phyloP scores from a whole-genome alignment of 75 land plant genomes.

The Cryptomeria japonica region DNA sequence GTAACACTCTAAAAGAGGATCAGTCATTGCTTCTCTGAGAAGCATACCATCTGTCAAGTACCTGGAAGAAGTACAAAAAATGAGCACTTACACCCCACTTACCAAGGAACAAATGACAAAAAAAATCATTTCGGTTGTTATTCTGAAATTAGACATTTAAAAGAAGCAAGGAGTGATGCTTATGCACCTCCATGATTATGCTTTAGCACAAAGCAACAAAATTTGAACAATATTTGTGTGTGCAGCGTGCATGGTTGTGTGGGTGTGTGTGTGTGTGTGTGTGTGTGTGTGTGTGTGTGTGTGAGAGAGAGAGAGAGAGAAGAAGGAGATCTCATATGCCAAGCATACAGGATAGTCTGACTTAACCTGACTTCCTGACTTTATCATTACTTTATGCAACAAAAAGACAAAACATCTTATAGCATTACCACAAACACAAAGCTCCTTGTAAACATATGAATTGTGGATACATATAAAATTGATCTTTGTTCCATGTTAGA shows the following conservation, averaged over 20 bases:
- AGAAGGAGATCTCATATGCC: too few relatives aligned
- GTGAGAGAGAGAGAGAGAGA: too few relatives aligned
- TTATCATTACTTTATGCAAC: neutral
- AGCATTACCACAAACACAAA: neutral
- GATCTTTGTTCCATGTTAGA: neutral
- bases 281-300: too few relatives aligned
- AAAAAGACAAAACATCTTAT: neutral
- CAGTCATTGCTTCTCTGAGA: conserved; percentile 46
- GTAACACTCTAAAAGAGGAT: conserved; percentile 44
- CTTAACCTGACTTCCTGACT: neutral
- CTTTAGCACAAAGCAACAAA: neutral
- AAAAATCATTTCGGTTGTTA: neutral
- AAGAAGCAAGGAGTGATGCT: neutral
- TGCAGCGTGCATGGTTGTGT: neutral
- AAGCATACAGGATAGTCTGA: too few relatives aligned
- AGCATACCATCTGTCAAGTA: conserved; percentile 56
- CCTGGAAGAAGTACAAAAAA: neutral
- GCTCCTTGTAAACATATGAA: neutral
- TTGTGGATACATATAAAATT: neutral
- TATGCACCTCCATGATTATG: neutral
- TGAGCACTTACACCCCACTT: neutral
- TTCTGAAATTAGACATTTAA: neutral
- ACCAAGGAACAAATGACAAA: neutral
- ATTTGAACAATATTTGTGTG: neutral
- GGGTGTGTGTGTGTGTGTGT: too few relatives aligned